Evolutionary conservation across 2,329 filamentous ascomycete species (phyloP).

Genomic region (Fusarium duplospermum): DNA sequence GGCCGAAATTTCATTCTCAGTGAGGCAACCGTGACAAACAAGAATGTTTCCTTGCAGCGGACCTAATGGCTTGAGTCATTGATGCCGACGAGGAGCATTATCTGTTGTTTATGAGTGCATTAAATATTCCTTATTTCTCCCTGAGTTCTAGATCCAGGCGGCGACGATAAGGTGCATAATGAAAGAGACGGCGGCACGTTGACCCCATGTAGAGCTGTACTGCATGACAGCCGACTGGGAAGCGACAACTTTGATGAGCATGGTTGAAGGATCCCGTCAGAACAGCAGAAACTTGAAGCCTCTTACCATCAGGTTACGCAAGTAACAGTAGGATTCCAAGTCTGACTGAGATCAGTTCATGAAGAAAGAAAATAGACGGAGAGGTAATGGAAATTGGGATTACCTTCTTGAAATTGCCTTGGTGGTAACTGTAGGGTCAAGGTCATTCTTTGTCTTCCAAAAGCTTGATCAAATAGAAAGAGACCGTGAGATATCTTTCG

Average conservation of each 20-base stretch:
- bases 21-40: neutral
- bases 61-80: neutral
- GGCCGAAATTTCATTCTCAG: neutral
- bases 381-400: neutral
- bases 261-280: neutral
- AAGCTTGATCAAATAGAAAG: neutral
- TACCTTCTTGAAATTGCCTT: neutral
- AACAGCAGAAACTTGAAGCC: neutral
- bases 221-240: neutral
- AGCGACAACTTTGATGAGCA: neutral
- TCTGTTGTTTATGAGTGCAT: neutral
- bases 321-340: neutral
- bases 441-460: neutral
- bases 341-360: neutral
- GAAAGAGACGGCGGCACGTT: too few species aligned
- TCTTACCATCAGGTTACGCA: neutral
- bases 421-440: fast-evolving
- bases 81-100: neutral
- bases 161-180: too few species aligned
- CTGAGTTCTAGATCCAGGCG: neutral
- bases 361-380: neutral
- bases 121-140: neutral
- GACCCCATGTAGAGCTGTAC: too few species aligned
- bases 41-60: neutral
- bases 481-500: neutral